phyloP scores from a whole-genome alignment of 768 basidiomycete genomes.

The Amanita pseudoporphyria region DNA sequence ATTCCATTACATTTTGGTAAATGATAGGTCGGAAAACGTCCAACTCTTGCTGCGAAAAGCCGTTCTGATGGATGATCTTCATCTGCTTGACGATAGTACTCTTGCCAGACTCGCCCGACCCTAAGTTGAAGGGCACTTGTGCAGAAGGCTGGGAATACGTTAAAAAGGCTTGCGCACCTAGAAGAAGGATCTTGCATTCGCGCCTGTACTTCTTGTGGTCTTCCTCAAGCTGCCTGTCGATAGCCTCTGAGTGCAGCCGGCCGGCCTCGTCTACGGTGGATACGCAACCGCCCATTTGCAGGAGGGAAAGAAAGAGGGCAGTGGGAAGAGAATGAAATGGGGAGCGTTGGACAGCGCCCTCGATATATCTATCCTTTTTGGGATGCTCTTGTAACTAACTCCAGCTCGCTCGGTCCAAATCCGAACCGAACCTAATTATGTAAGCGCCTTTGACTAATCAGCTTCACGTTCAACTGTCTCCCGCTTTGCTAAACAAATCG shows the following conservation, averaged over 20 bases:
- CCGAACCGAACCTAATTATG: not conserved
- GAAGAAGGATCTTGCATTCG: slow-evolving; percentile 87
- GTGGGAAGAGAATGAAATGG: not conserved
- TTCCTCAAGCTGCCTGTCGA: slow-evolving; percentile 81
- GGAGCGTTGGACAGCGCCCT: slow-evolving; percentile 1
- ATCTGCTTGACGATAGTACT: slow-evolving; percentile 97
- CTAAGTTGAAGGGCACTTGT: slow-evolving; percentile 26
- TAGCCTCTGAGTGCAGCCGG: slow-evolving; percentile 57
- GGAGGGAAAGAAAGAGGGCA: not conserved
- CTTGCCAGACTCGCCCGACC: slow-evolving; percentile 93
- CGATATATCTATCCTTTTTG: slow-evolving; percentile 9
- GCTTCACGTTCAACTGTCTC: no score
- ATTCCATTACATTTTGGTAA: slow-evolving; percentile 82
- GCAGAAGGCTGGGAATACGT: not conserved
- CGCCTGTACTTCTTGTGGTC: slow-evolving; percentile 72
- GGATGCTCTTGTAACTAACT: not conserved
- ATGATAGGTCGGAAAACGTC: slow-evolving; percentile 69
- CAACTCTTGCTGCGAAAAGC: slow-evolving; percentile 74
- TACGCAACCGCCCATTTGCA: slow-evolving; percentile 58
- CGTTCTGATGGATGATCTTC: slow-evolving; percentile 96
- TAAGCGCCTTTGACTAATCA: not conserved
- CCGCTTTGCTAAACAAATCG: no score
- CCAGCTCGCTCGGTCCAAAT: not conserved
- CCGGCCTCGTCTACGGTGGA: slow-evolving; percentile 48
- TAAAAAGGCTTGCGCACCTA: slow-evolving; percentile 47